Evolutionary conservation across 768 basidiomycete genomes (phyloP), one percentile per base, ranked within the genome.

Genomic region (Russula virescens): DNA sequence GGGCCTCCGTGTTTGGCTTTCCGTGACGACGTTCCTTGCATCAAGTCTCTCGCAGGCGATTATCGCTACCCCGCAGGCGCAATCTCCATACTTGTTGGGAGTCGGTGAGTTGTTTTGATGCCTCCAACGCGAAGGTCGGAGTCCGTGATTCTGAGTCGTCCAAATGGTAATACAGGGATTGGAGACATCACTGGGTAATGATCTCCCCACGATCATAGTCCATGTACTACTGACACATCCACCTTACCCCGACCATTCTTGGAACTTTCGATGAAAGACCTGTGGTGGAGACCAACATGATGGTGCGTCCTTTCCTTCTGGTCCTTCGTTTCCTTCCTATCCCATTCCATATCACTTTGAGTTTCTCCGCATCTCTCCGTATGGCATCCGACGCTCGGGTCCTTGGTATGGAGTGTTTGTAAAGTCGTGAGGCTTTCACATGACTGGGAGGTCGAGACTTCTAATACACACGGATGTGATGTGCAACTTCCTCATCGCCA

Each of bases 231-330:
- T 43, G 38, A 55, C 7, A 16, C n/a, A 50, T 21, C 19, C 50
- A 21, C 47, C 45, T 25, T 56, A 31, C 31, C 8, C 31, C 10
- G 52, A 63, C 21, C 28, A 19, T 47, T 53, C 34, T 47, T 62
- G 51, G 46, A n/a, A 55, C 3, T 21, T 40, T 43, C 43, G n/a
- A n/a, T 43, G 1, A 34, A 34, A 87, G 85, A 23, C 87, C 88
- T 4, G 83, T 89, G 19, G 88, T 90, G 7, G 88, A 91, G 76
- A 91, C 89, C 19, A 89, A 89, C 65, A 87, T 90, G 85, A 88
- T 89, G 87, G 87, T 83, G 71, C 51, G 73, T 55, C 50, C 10
- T 34, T 43, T 48, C n/a, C 38, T 38, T 48, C 21, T 18, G 26
- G 34, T 14, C 31, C 25, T 59, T 51, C 26, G 25, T 54, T 23